Evolutionary conservation across 805 yeast species (phyloP).

Genomic region (Starmerella scarabaei): DNA sequence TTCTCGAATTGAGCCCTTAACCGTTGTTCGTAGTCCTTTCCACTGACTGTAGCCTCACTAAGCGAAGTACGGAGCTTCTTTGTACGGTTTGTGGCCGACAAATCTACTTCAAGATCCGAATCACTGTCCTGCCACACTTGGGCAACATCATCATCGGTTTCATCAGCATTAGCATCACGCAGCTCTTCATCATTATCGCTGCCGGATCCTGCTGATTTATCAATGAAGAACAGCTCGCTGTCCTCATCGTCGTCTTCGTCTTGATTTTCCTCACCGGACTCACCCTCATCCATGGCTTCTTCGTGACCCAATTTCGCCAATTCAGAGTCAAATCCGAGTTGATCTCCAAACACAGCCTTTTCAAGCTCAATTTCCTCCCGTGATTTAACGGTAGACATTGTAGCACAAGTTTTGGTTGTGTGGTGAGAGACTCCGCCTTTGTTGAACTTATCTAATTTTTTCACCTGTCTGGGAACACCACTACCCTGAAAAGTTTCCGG

Average conservation of each 20-base stretch:
- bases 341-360: constrained; percentile 80
- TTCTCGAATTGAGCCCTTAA: constrained; percentile 58
- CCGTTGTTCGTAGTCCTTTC: constrained; percentile 48
- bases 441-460: background rate
- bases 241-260: constrained; percentile 31
- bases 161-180: constrained; percentile 24
- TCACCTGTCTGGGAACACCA: background rate
- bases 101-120: constrained; percentile 52
- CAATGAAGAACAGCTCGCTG: constrained; percentile 43
- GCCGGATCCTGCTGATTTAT: constrained; percentile 30
- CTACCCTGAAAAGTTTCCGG: constrained; percentile 12
- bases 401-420: too few relatives aligned
- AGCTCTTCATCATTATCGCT: constrained; percentile 27
- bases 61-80: constrained; percentile 58
- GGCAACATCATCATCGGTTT: constrained; percentile 25
- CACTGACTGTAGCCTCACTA: constrained; percentile 41
- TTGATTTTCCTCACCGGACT: constrained; percentile 24
- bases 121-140: constrained; percentile 77
- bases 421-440: too few relatives aligned
- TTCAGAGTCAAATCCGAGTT: constrained; percentile 55
- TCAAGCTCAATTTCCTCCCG: constrained; percentile 72
- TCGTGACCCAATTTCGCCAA: constrained; percentile 50
- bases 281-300: constrained; percentile 28
- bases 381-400: constrained; percentile 49
- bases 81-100: constrained; percentile 44